A percentile compares a stretch with the other conserved stretches of the same genome.
Evolutionary conservation across 306 rosid genomes (phyloP).

Genomic region (Prunus padus): DNA sequence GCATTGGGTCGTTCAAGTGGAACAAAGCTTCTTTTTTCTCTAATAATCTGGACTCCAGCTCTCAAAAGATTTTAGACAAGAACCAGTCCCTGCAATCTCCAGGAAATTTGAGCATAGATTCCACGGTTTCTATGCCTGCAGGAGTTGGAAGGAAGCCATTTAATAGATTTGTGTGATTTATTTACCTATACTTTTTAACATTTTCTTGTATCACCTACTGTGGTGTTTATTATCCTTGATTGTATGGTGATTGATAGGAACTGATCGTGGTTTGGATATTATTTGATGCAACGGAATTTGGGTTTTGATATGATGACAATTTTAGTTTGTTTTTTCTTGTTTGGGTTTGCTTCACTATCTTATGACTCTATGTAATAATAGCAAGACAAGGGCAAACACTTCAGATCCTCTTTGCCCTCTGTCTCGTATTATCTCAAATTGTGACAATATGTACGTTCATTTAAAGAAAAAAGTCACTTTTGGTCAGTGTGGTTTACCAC

Average conservation of each 20-base stretch:
- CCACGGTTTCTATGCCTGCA: conserved; percentile 76
- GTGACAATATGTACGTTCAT: too few species aligned
- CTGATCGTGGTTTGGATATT: conserved; percentile 39
- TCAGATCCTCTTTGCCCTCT: too few species aligned
- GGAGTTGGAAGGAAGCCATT: conserved; percentile 89
- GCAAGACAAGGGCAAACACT: too few species aligned
- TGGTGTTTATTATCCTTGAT: conserved; percentile 43
- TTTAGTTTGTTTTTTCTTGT: too few species aligned
- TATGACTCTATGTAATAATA: too few species aligned
- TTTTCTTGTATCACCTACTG: conserved; percentile 16
- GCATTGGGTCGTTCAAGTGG: conserved; percentile 84
- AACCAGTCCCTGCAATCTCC: conserved; percentile 58
- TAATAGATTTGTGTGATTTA: conserved; percentile 95
- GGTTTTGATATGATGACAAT: not conserved
- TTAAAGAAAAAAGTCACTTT: too few species aligned
- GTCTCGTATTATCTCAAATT: too few species aligned
- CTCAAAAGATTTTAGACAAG: conserved; percentile 52
- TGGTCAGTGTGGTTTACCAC: too few species aligned
- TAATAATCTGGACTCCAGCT: conserved; percentile 48
- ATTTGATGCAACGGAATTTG: conserved; percentile 28
- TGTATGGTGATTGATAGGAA: conserved; percentile 60
- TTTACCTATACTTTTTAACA: conserved; percentile 39
- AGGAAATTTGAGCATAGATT: conserved; percentile 79
- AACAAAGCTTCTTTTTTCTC: conserved; percentile 61
- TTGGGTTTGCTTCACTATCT: too few species aligned